Evolutionary conservation across 2,329 filamentous ascomycete genomes (phyloP), one percentile per base, ranked within the genome.

Genomic region (Penicillium expansum): DNA sequence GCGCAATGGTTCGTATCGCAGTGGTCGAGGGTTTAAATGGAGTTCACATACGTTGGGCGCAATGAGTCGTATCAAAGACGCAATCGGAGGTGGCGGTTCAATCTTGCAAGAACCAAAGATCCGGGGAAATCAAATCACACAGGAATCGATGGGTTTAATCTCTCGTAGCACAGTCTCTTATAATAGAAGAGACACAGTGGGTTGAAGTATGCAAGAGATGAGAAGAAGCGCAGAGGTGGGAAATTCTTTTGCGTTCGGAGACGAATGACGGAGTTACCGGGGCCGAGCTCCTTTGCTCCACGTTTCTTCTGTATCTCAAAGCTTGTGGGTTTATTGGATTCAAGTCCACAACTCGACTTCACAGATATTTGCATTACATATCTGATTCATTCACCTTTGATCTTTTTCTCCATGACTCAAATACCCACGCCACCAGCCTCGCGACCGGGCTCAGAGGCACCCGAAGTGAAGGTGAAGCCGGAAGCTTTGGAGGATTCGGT

Each of bases 181-280:
- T 3, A 32, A 37, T 5, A n/a, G 0, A 42, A 18, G 11, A 59
- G 48, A 47, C 2, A 27, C 29, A n/a, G 39, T 37, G 33, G 35
- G 56, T 50, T 55, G 48, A 45, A 45, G 22, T 22, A 45, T 18
- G 44, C 30, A 41, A 52, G 32, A 54, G 43, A 39, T 38, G 3
- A 50, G 55, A 54, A 35, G 56, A 63, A 60, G 57, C 58, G 57
- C 55, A 66, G 43, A 57, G 58, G 66, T 65, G 69, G 71, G 71
- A 71, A 73, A 71, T 71, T 71, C 69, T 72, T 70, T 68, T 62
- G 67, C 53, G 65, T 67, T 68, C 66, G 67, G 66, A 64, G 67
- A 55, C 49, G 62, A 71, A 66, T 71, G 71, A 71, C 71, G 71
- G 71, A 73, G 70, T 71, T 74, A 71, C 63, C 69, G 69, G 70